Conservation (phyloP, 116 monocot genomes). For the Papilionanthe hybrid region DNA sequence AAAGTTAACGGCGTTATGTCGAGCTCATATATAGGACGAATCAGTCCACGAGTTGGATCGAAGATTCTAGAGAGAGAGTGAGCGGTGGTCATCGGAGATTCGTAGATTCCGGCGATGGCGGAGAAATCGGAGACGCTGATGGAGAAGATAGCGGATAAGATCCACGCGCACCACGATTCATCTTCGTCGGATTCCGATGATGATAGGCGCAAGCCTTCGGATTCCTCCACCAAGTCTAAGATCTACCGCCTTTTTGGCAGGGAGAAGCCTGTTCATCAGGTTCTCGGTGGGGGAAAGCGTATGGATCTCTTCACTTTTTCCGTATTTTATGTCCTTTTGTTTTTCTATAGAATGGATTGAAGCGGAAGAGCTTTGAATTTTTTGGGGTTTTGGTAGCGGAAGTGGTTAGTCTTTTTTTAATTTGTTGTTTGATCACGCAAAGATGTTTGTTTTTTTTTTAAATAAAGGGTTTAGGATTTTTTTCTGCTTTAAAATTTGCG, state of each 20-base stretch:
- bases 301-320: constrained; percentile 5
- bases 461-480: neutral
- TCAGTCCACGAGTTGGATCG: neutral
- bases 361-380: neutral
- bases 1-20: neutral
- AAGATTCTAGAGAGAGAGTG: neutral
- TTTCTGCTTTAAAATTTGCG: neutral
- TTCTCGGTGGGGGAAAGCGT: constrained; percentile 52
- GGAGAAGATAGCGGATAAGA: constrained; percentile 34
- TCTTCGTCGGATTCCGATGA: constrained; percentile 29
- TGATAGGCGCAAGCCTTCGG: constrained; percentile 16
- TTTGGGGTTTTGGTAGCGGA: neutral
- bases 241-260: constrained; percentile 44
- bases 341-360: neutral
- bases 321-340: neutral
- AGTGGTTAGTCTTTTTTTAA: neutral
- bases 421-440: too few species aligned
- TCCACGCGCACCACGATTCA: constrained; percentile 15
- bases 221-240: constrained; percentile 26
- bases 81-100: neutral
- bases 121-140: constrained; percentile 29
- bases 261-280: constrained; percentile 37
- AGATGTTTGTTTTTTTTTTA: neutral
- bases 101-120: constrained; percentile 16
- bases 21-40: neutral